Percentiles rank a stretch among this genome's conserved stretches.
phyloP scores from a whole-genome alignment of 2,329 filamentous ascomycete species.

The Fusarium palustre region DNA sequence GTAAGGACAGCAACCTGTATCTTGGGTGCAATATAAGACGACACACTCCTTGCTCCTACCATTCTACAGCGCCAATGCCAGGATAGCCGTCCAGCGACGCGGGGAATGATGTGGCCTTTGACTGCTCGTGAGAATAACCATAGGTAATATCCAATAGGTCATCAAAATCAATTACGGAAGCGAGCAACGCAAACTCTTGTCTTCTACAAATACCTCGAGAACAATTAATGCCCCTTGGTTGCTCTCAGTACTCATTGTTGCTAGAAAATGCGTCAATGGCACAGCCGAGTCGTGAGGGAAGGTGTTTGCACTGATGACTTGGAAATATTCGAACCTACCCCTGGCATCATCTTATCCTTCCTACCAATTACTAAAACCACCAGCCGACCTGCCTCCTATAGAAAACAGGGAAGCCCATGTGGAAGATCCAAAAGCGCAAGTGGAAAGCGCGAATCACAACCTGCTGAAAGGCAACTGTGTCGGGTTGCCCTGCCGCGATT shows the following conservation, averaged over 20 bases:
- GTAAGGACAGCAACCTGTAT: conserved; percentile 18
- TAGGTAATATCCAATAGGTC: neutral
- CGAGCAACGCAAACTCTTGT: neutral
- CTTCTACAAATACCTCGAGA: neutral
- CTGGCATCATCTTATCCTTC: neutral
- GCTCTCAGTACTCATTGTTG: neutral
- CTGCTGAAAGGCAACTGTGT: neutral
- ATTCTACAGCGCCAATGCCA: neutral
- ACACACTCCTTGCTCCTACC: neutral
- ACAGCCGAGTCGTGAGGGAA: neutral
- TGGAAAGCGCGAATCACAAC: neutral
- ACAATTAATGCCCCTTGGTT: neutral
- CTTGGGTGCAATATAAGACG: neutral
- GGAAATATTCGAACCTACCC: neutral
- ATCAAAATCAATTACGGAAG: neutral
- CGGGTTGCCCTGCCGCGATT: neutral
- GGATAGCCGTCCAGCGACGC: neutral
- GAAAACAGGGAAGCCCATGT: neutral
- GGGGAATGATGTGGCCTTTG: neutral
- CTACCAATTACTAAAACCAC: neutral
- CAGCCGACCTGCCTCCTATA: neutral
- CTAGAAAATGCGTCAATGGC: neutral
- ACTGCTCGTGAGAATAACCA: neutral
- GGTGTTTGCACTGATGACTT: neutral
- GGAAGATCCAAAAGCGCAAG: neutral